Evolutionary conservation across 495 filamentous ascomycete species (phyloP).

Genomic region (Trichocladium antarcticum): DNA sequence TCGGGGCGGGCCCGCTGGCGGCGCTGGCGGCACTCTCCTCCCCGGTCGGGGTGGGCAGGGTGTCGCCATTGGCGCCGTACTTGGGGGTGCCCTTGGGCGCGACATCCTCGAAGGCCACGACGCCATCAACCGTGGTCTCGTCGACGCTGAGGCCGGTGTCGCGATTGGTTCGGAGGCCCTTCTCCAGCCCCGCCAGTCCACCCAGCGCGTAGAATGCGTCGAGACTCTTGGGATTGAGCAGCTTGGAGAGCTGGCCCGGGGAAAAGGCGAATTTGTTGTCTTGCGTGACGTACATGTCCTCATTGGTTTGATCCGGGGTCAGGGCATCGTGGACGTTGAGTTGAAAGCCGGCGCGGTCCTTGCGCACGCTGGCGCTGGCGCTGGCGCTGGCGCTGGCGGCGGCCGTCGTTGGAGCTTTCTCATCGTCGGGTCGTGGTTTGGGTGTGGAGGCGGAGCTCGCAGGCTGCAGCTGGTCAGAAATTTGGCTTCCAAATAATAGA

Average conservation of each 20-base stretch:
- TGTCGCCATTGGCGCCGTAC: conserved; percentile 22
- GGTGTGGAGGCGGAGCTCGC: neutral
- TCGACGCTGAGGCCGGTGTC: conserved; percentile 53
- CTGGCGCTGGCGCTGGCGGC: neutral
- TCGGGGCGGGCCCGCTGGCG: neutral
- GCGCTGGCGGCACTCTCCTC: conserved; percentile 12
- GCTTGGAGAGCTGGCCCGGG: conserved; percentile 58
- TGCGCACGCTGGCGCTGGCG: neutral
- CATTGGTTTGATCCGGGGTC: conserved; percentile 5
- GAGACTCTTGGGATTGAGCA: conserved; percentile 61
- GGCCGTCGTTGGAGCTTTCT: neutral
- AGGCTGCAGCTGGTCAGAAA: conserved; percentile 3
- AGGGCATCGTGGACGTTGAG: conserved; percentile 5
- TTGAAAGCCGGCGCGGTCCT: neutral
- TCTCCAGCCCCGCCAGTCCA: conserved; percentile 53
- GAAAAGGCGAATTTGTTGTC: conserved; percentile 60
- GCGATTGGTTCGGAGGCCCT: conserved; percentile 54
- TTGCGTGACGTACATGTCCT: conserved; percentile 52
- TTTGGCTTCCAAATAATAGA: no score
- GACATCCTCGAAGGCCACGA: conserved; percentile 48
- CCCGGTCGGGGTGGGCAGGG: conserved; percentile 10
- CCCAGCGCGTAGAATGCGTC: conserved; percentile 57
- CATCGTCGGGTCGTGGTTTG: neutral
- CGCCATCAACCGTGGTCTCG: conserved; percentile 46
- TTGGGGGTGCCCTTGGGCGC: conserved; percentile 26